Conservation (phyloP, 2,329 filamentous ascomycete species). For the Aschersonia sp. region DNA sequence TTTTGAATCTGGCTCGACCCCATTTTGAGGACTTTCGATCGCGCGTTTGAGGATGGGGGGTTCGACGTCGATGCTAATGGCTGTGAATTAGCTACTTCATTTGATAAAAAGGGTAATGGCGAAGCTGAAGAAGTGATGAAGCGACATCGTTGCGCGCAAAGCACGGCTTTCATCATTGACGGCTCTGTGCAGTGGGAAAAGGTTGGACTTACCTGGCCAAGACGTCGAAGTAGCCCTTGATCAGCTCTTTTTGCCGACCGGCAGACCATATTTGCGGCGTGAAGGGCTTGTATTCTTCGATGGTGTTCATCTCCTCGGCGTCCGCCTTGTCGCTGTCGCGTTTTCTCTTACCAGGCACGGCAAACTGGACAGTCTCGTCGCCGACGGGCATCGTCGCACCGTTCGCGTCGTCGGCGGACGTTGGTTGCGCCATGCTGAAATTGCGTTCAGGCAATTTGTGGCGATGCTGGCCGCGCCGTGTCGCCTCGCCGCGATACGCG, state of each 20-base stretch:
- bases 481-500: constrained; percentile 28
- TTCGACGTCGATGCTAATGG: constrained; percentile 35
- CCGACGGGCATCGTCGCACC: constrained; percentile 23
- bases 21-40: constrained; percentile 26
- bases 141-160: too few species aligned
- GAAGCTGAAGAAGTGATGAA: not conserved
- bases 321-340: constrained; percentile 34
- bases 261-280: constrained; percentile 10
- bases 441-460: constrained; percentile 8
- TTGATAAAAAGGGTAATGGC: not conserved
- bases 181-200: not conserved
- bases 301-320: constrained; percentile 13
- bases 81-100: constrained; percentile 14
- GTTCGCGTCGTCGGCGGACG: constrained; percentile 22
- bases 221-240: constrained; percentile 22
- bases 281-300: constrained; percentile 11
- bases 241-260: constrained; percentile 18
- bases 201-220: constrained; percentile 20
- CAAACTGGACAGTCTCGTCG: constrained; percentile 14
- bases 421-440: constrained; percentile 26
- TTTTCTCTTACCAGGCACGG: constrained; percentile 39
- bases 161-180: too few species aligned
- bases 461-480: constrained; percentile 18
- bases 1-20: constrained; percentile 42
- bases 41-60: constrained; percentile 41